Percentiles rank a stretch among this genome's conserved stretches.
phyloP scores from a whole-genome alignment of 1,139 yeast species.

The Blastobotrys capitulatus region DNA sequence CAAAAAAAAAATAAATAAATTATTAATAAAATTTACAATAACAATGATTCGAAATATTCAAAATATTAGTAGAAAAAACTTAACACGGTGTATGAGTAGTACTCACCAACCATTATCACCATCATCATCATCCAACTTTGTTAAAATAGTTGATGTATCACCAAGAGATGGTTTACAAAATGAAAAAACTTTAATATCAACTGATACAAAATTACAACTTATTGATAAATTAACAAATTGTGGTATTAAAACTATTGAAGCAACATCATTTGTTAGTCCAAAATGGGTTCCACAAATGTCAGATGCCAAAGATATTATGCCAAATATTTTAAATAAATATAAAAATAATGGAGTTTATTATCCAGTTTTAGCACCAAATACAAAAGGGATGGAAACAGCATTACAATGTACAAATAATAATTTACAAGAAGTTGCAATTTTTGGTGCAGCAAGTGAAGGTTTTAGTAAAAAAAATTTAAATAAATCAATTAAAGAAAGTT shows the following conservation, averaged over 20 bases:
- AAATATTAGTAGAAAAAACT: background rate
- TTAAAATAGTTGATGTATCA: slow-evolving; percentile 33
- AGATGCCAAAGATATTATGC: slow-evolving; percentile 23
- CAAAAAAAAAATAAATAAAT: background rate
- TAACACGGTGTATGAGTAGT: background rate
- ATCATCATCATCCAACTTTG: slow-evolving; percentile 2
- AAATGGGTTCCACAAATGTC: slow-evolving; percentile 38
- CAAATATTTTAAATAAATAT: slow-evolving; percentile 19
- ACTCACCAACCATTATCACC: too few relatives aligned
- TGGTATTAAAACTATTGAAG: slow-evolving; percentile 31
- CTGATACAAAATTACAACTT: slow-evolving; percentile 29
- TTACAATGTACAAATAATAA: slow-evolving; percentile 20
- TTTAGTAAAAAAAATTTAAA: slow-evolving; percentile 33
- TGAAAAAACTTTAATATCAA: slow-evolving; percentile 29
- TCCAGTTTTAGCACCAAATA: slow-evolving; percentile 33
- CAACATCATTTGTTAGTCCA: slow-evolving; percentile 35
- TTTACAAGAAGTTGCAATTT: slow-evolving; percentile 32
- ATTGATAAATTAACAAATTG: slow-evolving; percentile 29
- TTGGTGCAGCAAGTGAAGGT: slow-evolving; percentile 35
- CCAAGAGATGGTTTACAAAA: slow-evolving; percentile 37
- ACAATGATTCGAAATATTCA: background rate
- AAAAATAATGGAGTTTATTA: slow-evolving; percentile 25
- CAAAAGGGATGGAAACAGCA: slow-evolving; percentile 31
- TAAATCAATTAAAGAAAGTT: slow-evolving; percentile 29
- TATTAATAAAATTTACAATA: too few relatives aligned